A percentile compares a stretch with the other conserved stretches of the same genome.
These are phyloP conservation scores for Sugiyamaella americana DNA, from an alignment of 805 yeast genomes.

Conservation along the genomic window DNA sequence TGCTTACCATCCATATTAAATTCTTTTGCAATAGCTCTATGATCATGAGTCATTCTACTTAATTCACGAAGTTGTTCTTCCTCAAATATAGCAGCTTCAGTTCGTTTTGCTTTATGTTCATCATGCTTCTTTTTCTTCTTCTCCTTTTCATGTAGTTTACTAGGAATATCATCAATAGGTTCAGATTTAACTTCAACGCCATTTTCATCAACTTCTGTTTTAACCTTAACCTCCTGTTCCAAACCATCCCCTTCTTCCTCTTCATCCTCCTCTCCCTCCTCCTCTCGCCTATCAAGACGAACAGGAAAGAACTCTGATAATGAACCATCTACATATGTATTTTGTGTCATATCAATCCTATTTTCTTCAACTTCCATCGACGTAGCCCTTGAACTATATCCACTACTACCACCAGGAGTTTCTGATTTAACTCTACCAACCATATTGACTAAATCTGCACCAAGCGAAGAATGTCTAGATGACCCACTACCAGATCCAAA, in stretches of 20 bases:
- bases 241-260: slow-evolving; percentile 5
- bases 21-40: slow-evolving; percentile 17
- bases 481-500: slow-evolving; percentile 1
- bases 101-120: background rate
- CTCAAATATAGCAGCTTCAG: slow-evolving; percentile 12
- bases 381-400: slow-evolving; percentile 11
- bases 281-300: slow-evolving; percentile 19
- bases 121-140: background rate
- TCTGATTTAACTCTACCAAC: slow-evolving; percentile 18
- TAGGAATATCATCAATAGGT: slow-evolving; percentile 3
- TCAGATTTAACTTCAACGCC: slow-evolving; percentile 10
- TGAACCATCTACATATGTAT: slow-evolving; percentile 12
- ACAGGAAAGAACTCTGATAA: slow-evolving; percentile 23
- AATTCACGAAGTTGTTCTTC: slow-evolving; percentile 14
- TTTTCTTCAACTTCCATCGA: slow-evolving; percentile 13
- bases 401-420: slow-evolving; percentile 14
- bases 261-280: slow-evolving; percentile 9
- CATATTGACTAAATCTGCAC: slow-evolving; percentile 5
- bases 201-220: slow-evolving; percentile 7
- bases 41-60: slow-evolving; percentile 15
- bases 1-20: slow-evolving; percentile 12
- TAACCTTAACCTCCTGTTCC: slow-evolving; percentile 2
- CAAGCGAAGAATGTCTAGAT: background rate
- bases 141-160: background rate
- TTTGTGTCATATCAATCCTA: slow-evolving; percentile 20